Conservation (phyloP, 2,329 filamentous ascomycete species). For the Didymellaceae sp. region DNA sequence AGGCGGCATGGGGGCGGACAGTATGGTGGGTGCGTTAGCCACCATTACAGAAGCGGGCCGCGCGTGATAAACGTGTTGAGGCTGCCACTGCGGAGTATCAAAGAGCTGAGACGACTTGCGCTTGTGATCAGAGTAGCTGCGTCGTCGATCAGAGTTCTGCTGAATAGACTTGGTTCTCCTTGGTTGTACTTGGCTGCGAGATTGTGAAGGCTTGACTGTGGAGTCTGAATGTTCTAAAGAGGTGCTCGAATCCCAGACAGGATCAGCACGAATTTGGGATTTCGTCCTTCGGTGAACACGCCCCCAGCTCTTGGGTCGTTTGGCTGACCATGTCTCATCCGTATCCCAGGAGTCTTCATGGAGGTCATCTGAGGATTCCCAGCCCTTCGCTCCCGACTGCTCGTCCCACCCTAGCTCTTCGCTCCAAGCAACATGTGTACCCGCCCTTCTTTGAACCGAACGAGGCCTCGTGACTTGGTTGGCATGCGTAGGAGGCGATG, state of each 20-base stretch:
- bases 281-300: background rate
- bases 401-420: conserved; percentile 14
- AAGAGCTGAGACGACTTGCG: background rate
- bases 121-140: background rate
- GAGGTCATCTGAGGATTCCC: conserved; percentile 20
- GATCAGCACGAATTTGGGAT: background rate
- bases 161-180: background rate
- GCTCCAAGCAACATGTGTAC: conserved; percentile 22
- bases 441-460: conserved; percentile 9
- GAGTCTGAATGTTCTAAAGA: conserved; percentile 19
- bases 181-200: conserved; percentile 10
- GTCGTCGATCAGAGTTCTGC: background rate
- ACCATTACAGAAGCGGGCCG: conserved; percentile 3
- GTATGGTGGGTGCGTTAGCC: conserved; percentile 15
- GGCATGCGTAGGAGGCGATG: conserved; percentile 20
- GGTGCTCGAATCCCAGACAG: conserved; percentile 10
- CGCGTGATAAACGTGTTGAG: background rate
- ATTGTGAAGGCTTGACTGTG: conserved; percentile 18
- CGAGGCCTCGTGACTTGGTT: conserved; percentile 3
- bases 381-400: conserved; percentile 15
- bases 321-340: conserved; percentile 23
- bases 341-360: conserved; percentile 29
- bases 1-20: background rate
- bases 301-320: conserved; percentile 1
- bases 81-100: background rate